Conservation (phyloP, 2,329 filamentous ascomycete species). For the Cordyceps farinosa region DNA sequence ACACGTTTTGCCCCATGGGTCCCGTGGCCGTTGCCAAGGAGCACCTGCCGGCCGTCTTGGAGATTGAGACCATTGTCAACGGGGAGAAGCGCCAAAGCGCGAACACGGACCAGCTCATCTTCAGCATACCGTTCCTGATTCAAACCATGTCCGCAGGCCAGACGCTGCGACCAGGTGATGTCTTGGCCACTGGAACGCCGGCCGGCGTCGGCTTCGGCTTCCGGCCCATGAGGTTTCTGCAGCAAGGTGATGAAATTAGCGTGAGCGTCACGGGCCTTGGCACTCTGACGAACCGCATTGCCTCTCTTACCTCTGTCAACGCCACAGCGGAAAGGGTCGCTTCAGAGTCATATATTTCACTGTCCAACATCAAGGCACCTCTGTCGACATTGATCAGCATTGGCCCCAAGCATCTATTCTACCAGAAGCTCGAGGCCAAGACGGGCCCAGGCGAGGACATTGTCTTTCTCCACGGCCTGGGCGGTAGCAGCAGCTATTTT, state of each 20-base stretch:
- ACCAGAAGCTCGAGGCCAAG: conserved; percentile 31
- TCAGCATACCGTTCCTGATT: conserved; percentile 40
- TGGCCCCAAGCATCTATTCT: conserved; percentile 40
- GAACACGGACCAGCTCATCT: conserved; percentile 44
- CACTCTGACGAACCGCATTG: conserved; percentile 36
- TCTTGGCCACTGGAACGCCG: conserved; percentile 43
- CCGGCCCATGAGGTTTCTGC: conserved; percentile 33
- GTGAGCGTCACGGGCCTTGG: conserved; percentile 23
- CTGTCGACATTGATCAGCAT: conserved; percentile 33
- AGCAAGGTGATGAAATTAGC: conserved; percentile 39
- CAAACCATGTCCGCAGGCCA: conserved; percentile 39
- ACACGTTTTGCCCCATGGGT: conserved; percentile 55
- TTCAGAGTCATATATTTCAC: neutral
- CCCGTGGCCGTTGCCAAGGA: conserved; percentile 48
- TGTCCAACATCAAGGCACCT: conserved; percentile 19
- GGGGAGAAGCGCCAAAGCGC: conserved; percentile 43
- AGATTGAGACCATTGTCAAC: conserved; percentile 41
- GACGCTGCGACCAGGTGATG: conserved; percentile 43
- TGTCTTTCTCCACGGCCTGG: conserved; percentile 55
- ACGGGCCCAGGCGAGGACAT: conserved; percentile 27
- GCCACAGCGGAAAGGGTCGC: conserved; percentile 18
- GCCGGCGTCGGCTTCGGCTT: conserved; percentile 48
- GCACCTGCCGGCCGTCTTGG: conserved; percentile 32
- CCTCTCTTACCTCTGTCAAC: neutral
- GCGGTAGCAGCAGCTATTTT: conserved; percentile 43